Percentiles rank a stretch among this genome's conserved stretches.
phyloP scores from a whole-genome alignment of 805 yeast species.

The Sugiyamaella smithiae region DNA sequence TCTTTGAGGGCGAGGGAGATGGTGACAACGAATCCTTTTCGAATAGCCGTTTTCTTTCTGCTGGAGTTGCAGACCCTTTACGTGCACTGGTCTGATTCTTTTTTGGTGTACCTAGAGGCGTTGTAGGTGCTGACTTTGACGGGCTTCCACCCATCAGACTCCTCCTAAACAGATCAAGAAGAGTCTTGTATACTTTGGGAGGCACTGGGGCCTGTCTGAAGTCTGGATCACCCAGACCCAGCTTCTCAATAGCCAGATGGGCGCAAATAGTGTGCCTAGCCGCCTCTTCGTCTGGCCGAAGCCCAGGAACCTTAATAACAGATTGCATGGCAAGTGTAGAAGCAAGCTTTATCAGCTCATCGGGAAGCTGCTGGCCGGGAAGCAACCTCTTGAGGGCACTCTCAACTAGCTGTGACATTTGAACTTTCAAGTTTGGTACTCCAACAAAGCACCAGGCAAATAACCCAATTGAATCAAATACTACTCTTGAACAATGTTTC shows the following conservation, averaged over 20 bases:
- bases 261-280: constrained; percentile 25
- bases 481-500: no score
- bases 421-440: no score
- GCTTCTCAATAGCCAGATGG: constrained; percentile 26
- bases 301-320: constrained; percentile 8
- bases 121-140: constrained; percentile 3
- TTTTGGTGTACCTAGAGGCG: constrained; percentile 9
- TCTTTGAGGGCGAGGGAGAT: constrained; percentile 18
- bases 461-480: no score
- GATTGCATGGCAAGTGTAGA: constrained; percentile 18
- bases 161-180: constrained; percentile 22
- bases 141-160: constrained; percentile 10
- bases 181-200: constrained; percentile 21
- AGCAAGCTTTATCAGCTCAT: constrained; percentile 13
- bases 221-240: constrained; percentile 4
- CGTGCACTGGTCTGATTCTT: not conserved
- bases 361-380: constrained; percentile 13
- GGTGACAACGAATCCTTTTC: constrained; percentile 8
- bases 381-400: constrained; percentile 12
- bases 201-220: constrained; percentile 24
- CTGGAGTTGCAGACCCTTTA: not conserved
- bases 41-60: constrained; percentile 1
- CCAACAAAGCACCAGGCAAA: no score
- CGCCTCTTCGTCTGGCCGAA: constrained; percentile 27
- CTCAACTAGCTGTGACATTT: not conserved